phyloP scores from a whole-genome alignment of 108 stramenopile genomes.

The Fragilaria radians region DNA sequence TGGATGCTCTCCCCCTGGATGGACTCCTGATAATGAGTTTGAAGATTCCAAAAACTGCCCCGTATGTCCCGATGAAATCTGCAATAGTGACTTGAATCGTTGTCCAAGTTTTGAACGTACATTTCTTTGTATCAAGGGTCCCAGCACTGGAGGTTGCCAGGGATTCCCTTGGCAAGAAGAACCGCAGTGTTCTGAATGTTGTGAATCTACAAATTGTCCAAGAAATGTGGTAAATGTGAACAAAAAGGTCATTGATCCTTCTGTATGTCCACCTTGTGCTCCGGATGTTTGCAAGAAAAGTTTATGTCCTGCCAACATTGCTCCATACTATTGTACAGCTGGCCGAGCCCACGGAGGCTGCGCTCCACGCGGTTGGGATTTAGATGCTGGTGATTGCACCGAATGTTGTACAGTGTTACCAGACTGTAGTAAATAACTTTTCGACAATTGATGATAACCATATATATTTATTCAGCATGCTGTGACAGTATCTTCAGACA shows the following conservation, averaged over 20 bases:
- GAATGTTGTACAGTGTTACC: background rate
- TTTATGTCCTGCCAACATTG: slow-evolving; percentile 31
- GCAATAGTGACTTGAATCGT: slow-evolving; percentile 48
- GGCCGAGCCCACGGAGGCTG: slow-evolving; percentile 55
- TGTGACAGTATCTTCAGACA: too few relatives aligned
- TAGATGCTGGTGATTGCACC: slow-evolving; percentile 3
- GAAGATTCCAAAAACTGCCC: slow-evolving; percentile 25
- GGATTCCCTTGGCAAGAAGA: slow-evolving; percentile 35
- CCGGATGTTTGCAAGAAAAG: slow-evolving; percentile 30
- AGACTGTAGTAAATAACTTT: too few relatives aligned
- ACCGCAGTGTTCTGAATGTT: slow-evolving; percentile 41
- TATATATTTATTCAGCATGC: too few relatives aligned
- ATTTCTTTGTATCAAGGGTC: slow-evolving; percentile 57
- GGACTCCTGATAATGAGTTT: slow-evolving; percentile 7
- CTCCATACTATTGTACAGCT: slow-evolving; percentile 49
- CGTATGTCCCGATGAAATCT: slow-evolving; percentile 40
- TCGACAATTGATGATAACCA: too few relatives aligned
- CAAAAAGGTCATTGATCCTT: background rate
- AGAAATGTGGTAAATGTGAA: slow-evolving; percentile 7
- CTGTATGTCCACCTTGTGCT: slow-evolving; percentile 47
- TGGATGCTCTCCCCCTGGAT: slow-evolving; percentile 38
- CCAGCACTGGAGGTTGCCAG: slow-evolving; percentile 51
- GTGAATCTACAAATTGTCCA: slow-evolving; percentile 41
- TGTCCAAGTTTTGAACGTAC: slow-evolving; percentile 46
- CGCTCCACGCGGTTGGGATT: slow-evolving; percentile 45